Evolutionary conservation across 768 basidiomycete genomes (phyloP), one percentile per base, ranked within the genome.

Genomic region (Tremella mesenterica): DNA sequence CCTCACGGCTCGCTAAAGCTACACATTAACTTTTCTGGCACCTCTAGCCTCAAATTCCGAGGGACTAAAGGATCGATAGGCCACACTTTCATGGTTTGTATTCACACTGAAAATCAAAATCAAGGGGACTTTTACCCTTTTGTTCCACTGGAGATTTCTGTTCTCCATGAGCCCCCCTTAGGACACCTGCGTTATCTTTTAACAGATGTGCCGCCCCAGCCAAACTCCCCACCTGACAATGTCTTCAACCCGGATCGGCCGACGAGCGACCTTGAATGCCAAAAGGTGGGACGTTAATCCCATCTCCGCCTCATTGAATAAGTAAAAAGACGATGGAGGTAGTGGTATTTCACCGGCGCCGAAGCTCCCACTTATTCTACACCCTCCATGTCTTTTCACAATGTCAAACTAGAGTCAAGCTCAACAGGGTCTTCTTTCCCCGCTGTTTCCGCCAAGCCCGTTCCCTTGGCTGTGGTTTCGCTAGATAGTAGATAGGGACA

Each of bases 381-480:
- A 81, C 82, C 82, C 81, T 78, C 79, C 81, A 83, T 81, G 82
- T 83, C 82, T 82, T 81, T 81, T 82, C 80, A 83, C 82, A 83
- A 81, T 83, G 82, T 81, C 83, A 84, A 81, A 83, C 82, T 83
- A 83, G 82, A 83, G 82, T 83, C 82, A 83, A 83, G 81, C 82
- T 83, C 81, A 83, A 82, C 82, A 83, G 82, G 81, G 81, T 83
- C 82, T 82, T 83, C 81, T 82, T 83, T 82, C 80, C 81, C 81
- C 78, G 64, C 64, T 38, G 74, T 76, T n/a, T n/a, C n/a, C n/a
- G n/a, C n/a, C n/a, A n/a, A n/a, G n/a, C n/a, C n/a, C n/a, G n/a
- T 80, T 81, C 81, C 81, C 60, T 61, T 56, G 60, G 81, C 82
- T 83, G 81, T 83, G 82, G 82, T 83, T 82, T 82, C 69, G 70